Evolutionary conservation across 2,329 filamentous ascomycete species (phyloP).

Genomic region (Sporothrix brasiliensis): DNA sequence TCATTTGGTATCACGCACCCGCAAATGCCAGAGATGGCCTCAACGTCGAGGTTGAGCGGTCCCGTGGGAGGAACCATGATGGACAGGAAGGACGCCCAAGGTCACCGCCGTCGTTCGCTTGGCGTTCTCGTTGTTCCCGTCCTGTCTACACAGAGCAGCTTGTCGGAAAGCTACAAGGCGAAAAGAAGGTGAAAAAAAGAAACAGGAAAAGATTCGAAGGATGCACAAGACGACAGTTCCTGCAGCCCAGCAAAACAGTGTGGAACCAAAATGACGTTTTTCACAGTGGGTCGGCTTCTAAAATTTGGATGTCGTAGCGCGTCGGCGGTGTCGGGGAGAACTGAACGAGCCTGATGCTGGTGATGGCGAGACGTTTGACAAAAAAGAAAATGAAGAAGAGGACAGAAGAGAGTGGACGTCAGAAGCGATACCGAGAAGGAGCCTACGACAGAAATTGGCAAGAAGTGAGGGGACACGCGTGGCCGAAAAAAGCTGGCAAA

Average conservation of each 20-base stretch:
- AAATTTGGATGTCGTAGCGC: background rate
- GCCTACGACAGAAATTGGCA: conserved; percentile 12
- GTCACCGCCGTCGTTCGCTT: background rate
- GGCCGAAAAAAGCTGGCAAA: conserved; percentile 15
- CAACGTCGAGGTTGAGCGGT: conserved; percentile 75
- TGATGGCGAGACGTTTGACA: background rate
- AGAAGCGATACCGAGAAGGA: background rate
- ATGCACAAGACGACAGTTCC: background rate
- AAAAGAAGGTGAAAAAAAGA: background rate
- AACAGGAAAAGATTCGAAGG: background rate
- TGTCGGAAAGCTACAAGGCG: background rate
- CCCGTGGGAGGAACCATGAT: conserved; percentile 59
- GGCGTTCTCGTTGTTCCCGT: background rate
- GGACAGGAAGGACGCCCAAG: background rate
- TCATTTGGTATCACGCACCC: conserved; percentile 56
- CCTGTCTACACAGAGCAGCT: background rate
- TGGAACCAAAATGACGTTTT: background rate
- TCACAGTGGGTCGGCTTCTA: background rate
- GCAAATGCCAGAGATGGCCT: conserved; percentile 89
- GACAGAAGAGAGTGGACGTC: background rate
- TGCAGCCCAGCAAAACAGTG: too few relatives aligned
- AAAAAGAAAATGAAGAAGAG: background rate
- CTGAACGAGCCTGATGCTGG: background rate
- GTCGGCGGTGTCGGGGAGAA: background rate
- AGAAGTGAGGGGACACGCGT: conserved; percentile 11